Conservation (phyloP, 192 early-diverging fungal genomes). For the Chytriomyces hyalinus region DNA sequence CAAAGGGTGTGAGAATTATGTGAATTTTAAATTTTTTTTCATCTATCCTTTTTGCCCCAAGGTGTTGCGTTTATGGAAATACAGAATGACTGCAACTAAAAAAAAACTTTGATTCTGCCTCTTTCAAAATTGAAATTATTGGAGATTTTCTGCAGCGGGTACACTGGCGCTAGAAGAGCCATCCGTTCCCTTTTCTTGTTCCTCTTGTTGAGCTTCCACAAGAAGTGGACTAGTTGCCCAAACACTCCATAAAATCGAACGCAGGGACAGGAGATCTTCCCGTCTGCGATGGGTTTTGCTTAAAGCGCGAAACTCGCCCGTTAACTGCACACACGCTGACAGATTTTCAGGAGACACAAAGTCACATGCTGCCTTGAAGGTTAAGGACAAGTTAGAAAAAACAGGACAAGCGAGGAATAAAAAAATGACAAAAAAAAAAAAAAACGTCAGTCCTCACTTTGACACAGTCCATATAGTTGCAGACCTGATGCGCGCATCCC, state of each 20-base stretch:
- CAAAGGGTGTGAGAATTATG: background rate
- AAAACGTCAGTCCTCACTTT: background rate
- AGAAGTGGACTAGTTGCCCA: conserved; percentile 27
- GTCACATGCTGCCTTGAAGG: conserved; percentile 31
- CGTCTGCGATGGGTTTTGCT: conserved; percentile 26
- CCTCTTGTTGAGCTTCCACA: background rate
- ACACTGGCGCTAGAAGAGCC: too few relatives aligned
- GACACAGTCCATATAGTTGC: conserved; percentile 30
- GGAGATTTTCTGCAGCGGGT: too few relatives aligned
- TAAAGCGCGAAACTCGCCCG: conserved; percentile 28
- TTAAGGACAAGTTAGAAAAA: too few relatives aligned
- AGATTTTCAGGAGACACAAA: conserved; percentile 39
- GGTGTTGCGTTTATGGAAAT: background rate
- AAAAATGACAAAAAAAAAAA: too few relatives aligned
- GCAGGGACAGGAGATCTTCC: conserved; percentile 35
- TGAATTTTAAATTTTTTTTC: background rate
- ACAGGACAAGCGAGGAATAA: too few relatives aligned
- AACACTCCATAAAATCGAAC: conserved; percentile 25
- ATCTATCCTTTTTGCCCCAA: background rate
- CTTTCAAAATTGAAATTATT: too few relatives aligned
- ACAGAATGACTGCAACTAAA: background rate
- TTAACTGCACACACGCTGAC: conserved; percentile 24
- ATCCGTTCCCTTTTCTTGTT: too few relatives aligned
- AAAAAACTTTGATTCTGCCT: background rate
- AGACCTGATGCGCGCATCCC: conserved; percentile 51